Percentiles rank a stretch among this genome's conserved stretches.
Conservation (phyloP, 2,329 filamentous ascomycete species). For the Pestalotiopsis sp. region DNA sequence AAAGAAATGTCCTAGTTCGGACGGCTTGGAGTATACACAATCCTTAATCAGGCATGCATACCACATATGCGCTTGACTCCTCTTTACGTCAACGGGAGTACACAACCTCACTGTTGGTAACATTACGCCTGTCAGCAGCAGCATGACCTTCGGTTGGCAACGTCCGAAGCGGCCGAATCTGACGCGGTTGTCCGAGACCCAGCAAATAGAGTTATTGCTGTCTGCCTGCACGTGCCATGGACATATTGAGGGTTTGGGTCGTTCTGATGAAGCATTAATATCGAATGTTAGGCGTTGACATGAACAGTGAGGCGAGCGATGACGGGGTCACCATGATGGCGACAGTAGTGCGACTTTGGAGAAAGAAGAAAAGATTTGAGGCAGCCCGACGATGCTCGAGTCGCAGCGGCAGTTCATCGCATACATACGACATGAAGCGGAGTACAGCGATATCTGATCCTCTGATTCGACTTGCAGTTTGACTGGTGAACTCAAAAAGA, state of each 20-base stretch:
- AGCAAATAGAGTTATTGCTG: conserved; percentile 3
- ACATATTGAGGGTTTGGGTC: background rate
- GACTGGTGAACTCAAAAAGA: background rate
- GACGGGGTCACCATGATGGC: background rate
- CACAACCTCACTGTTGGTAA: no score
- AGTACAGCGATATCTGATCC: background rate
- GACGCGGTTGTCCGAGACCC: background rate
- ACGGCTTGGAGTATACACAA: no score
- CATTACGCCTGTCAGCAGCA: background rate
- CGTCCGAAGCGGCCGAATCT: background rate
- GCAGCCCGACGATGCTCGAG: background rate
- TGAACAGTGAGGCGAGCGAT: background rate
- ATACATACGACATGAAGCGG: background rate
- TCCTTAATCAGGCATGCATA: no score
- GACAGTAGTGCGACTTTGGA: background rate
- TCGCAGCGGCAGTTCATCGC: background rate
- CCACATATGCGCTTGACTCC: no score
- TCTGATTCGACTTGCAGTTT: background rate
- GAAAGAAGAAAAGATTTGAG: background rate
- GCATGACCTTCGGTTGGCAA: background rate
- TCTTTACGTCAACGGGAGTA: no score
- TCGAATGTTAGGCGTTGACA: background rate
- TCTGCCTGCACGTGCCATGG: background rate
- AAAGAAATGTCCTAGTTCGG: no score
- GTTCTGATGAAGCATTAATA: background rate